Evolutionary conservation across 2,329 filamentous ascomycete species (phyloP), one percentile per base, ranked within the genome.

Genomic region (Trichoderma sp.): DNA sequence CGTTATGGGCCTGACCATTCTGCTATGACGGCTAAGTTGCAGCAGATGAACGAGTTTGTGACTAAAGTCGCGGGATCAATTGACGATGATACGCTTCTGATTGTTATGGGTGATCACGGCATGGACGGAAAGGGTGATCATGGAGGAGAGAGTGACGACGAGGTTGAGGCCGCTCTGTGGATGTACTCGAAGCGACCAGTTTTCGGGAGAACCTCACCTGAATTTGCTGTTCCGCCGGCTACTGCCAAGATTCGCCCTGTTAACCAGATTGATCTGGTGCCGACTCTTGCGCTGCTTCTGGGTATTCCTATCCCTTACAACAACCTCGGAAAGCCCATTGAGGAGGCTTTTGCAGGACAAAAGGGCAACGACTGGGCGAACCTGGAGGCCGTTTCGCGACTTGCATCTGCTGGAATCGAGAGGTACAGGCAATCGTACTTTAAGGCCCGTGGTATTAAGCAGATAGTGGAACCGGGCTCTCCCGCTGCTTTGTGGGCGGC

Each of bases 61-160:
- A 90, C 91, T 60, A 88, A 93, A 31, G 87, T 98, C 72, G 91
- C 94, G 3, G 87, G 89, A 0, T 86, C 87, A 4, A 86, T 99
- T 21, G 96, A 98, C 79, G 93, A 98, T 71, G 87, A 94, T 74
- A 99, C 97, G 0, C 87, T 99, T 27, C 87, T 99, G 45, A 91
- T 99, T 24, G 94, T 99, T 16, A 97, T 99, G 95, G 97, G 97
- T n/a, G 97, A 99, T 82, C 97, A 99, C 82, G 97, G 97, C 12
- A 99, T 99, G 97, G 97, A 99, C 83, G 88, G 90, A 76, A 98
- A 99, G 85, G 97, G 97, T 21, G 97, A 99, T 79, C 97, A 99
- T 81, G 97, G 97, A n/a, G 97, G 97, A 73, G 97, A 99, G 86
- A 98, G 96, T 38, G 94, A 98, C 79, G 95, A 98, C 78, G 97